Evolutionary conservation across 2,329 filamentous ascomycete species (phyloP).

Genomic region (Coniochaeta ligniaria): DNA sequence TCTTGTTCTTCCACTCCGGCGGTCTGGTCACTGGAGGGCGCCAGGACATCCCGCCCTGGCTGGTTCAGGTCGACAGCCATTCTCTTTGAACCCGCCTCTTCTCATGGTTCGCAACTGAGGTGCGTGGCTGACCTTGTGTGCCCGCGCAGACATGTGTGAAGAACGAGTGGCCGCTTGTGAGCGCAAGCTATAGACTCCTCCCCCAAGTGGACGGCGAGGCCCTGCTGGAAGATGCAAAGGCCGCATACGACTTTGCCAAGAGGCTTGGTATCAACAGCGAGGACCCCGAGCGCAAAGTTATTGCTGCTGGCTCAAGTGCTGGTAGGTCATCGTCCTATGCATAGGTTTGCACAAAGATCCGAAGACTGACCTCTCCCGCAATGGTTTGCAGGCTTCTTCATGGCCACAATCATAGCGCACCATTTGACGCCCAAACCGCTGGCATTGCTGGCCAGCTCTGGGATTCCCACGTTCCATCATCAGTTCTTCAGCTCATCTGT

Average conservation of each 20-base stretch:
- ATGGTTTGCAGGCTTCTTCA: conserved; percentile 21
- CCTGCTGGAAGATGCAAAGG: conserved; percentile 21
- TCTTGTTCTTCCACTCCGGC: conserved; percentile 29
- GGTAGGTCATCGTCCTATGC: conserved; percentile 13
- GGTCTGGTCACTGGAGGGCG: conserved; percentile 24
- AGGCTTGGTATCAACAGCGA: conserved; percentile 9
- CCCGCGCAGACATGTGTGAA: conserved; percentile 18
- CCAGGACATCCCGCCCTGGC: conserved; percentile 25
- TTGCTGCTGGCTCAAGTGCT: conserved; percentile 25
- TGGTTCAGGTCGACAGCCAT: conserved; percentile 21
- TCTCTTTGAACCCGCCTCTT: neutral
- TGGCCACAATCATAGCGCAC: conserved; percentile 20
- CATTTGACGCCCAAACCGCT: conserved; percentile 19
- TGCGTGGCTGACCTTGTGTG: neutral
- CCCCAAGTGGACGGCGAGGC: conserved; percentile 20
- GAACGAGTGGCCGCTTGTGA: conserved; percentile 25
- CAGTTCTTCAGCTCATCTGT: conserved; percentile 26
- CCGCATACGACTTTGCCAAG: conserved; percentile 23
- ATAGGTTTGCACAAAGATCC: neutral
- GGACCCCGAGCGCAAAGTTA: conserved; percentile 15
- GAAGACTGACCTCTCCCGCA: neutral
- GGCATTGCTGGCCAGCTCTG: conserved; percentile 25
- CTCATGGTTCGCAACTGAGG: neutral
- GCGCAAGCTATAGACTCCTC: conserved; percentile 26
- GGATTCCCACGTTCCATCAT: conserved; percentile 27